phyloP scores from a whole-genome alignment of 2,329 filamentous ascomycete genomes.

The Neurospora sp. region DNA sequence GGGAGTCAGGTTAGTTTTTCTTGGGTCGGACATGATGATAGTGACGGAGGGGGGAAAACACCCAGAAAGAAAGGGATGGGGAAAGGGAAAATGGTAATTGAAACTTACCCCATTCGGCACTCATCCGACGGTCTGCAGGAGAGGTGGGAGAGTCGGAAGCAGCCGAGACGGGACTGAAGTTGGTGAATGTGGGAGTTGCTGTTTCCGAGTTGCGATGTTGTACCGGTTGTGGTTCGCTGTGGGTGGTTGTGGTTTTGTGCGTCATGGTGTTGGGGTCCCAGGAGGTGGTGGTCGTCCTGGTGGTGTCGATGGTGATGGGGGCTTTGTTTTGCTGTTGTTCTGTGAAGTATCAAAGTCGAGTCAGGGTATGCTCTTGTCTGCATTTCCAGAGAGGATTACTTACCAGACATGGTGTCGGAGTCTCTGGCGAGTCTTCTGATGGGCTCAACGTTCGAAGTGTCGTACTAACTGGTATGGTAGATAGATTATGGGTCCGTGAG shows the following conservation, averaged over 20 bases:
- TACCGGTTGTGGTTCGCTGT: not conserved
- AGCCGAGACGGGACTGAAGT: not conserved
- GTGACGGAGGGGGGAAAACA: not conserved
- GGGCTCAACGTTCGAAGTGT: not conserved
- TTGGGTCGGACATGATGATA: not conserved
- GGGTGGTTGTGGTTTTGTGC: not conserved
- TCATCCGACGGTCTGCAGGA: constrained; percentile 10
- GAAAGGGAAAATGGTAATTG: too few species aligned
- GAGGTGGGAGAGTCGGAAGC: not conserved
- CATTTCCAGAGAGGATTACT: not conserved
- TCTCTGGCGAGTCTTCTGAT: not conserved
- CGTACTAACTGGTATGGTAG: not conserved
- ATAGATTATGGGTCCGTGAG: not conserved
- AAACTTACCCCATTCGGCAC: constrained; percentile 18
- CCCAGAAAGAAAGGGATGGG: not conserved
- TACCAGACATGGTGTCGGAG: not conserved
- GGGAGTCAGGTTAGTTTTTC: not conserved
- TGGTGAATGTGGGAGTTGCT: not conserved
- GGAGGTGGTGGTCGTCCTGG: not conserved
- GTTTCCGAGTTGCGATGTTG: not conserved
- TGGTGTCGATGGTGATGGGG: not conserved
- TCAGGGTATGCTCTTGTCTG: not conserved
- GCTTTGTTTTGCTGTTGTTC: not conserved
- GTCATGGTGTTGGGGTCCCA: not conserved
- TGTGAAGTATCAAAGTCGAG: not conserved